Conservation (phyloP, 805 yeast species). For the Kuraishia cidri region DNA sequence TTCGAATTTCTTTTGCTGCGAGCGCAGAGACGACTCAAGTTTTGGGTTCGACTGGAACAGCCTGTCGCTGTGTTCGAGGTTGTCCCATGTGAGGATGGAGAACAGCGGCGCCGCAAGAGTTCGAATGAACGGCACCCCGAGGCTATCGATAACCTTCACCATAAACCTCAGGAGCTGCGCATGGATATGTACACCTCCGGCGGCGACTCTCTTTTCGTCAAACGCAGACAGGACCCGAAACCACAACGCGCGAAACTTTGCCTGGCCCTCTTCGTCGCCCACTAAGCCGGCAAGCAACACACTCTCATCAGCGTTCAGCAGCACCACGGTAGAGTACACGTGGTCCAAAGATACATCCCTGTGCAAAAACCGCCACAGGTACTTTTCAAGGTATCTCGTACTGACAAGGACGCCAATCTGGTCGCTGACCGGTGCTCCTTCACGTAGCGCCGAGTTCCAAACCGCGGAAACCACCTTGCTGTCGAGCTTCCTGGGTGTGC, state of each 20-base stretch:
- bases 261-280: slow-evolving; percentile 10
- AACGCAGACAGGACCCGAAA: slow-evolving; percentile 18
- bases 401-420: too few species aligned
- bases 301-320: slow-evolving; percentile 4
- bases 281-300: slow-evolving; percentile 8
- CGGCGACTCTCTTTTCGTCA: slow-evolving; percentile 5
- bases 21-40: too few species aligned
- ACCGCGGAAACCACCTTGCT: too few species aligned
- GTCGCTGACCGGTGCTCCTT: too few species aligned
- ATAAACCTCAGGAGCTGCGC: slow-evolving; percentile 14
- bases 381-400: slow-evolving; percentile 19
- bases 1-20: slow-evolving; percentile 10
- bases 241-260: slow-evolving; percentile 18
- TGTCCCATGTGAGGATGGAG: slow-evolving; percentile 24
- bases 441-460: too few species aligned
- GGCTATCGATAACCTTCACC: slow-evolving; percentile 10
- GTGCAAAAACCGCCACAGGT: slow-evolving; percentile 31
- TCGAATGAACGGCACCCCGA: slow-evolving; percentile 12
- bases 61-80: too few species aligned
- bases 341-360: slow-evolving; percentile 29
- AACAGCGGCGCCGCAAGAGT: slow-evolving; percentile 19
- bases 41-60: too few species aligned
- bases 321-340: slow-evolving; percentile 22
- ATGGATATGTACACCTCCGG: slow-evolving; percentile 2
- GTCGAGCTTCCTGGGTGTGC: too few species aligned